A percentile compares a stretch with the other conserved stretches of the same genome.
Conservation (phyloP, 345 rosid genomes). For the Eutrema japonicum region DNA sequence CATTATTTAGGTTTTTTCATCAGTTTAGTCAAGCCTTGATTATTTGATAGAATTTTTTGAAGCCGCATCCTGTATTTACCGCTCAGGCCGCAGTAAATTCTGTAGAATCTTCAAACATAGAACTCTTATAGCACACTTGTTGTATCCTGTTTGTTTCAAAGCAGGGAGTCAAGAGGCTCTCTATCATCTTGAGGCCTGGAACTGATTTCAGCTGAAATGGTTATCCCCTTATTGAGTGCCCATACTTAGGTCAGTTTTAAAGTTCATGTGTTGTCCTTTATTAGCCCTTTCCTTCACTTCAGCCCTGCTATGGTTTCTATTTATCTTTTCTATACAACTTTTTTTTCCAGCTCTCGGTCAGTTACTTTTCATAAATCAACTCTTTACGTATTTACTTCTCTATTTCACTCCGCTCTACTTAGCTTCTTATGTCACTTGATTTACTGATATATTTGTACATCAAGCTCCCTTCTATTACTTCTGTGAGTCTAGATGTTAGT, state of each 20-base stretch:
- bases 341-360: constrained; percentile 46
- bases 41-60: constrained; percentile 56
- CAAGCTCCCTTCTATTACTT: constrained; percentile 5
- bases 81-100: constrained; percentile 57
- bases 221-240: constrained; percentile 75
- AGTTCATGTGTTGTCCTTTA: constrained; percentile 62
- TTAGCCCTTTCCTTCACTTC: constrained; percentile 64
- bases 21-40: constrained; percentile 43
- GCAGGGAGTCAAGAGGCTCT: constrained; percentile 98
- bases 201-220: constrained; percentile 93
- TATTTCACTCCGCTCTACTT: constrained; percentile 34
- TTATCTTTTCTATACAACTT: constrained; percentile 47
- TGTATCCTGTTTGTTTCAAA: constrained; percentile 87
- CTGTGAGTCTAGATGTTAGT: constrained; percentile 3
- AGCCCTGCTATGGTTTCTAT: constrained; percentile 53
- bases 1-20: constrained; percentile 38
- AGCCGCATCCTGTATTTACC: constrained; percentile 55
- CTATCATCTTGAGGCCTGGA: constrained; percentile 90
- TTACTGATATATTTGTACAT: constrained; percentile 2
- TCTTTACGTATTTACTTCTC: constrained; percentile 35
- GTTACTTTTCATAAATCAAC: constrained; percentile 35
- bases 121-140: constrained; percentile 77
- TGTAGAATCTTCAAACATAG: constrained; percentile 49
- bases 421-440: constrained; percentile 12
- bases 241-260: constrained; percentile 89